A percentile compares a stretch with the other conserved stretches of the same genome.
Evolutionary conservation across 2,329 filamentous ascomycete genomes (phyloP).

Genomic region (Cadophora gregata): DNA sequence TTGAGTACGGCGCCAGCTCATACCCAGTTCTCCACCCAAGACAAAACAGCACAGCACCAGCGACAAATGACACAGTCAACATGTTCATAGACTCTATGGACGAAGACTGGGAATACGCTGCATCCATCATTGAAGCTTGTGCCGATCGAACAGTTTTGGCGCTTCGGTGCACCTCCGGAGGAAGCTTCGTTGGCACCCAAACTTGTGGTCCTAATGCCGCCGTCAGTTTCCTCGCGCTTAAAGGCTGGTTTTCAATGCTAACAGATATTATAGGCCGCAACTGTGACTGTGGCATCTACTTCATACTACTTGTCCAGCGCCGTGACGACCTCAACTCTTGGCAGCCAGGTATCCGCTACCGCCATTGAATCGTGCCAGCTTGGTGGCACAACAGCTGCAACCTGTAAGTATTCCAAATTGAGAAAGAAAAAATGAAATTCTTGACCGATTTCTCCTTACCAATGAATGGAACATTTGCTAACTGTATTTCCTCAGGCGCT

Average conservation of each 20-base stretch:
- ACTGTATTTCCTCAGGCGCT: conserved; percentile 2
- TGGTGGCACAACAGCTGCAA: conserved; percentile 17
- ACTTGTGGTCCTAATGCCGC: conserved; percentile 22
- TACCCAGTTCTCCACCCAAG: conserved; percentile 9
- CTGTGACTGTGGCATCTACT: conserved; percentile 12
- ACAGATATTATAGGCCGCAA: background rate
- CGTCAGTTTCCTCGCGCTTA: background rate
- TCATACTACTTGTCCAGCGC: conserved; percentile 18
- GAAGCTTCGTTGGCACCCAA: background rate
- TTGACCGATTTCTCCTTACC: background rate
- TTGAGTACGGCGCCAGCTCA: background rate
- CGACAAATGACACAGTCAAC: conserved; percentile 16
- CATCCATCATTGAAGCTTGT: conserved; percentile 19
- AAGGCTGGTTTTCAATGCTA: background rate
- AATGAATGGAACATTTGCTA: background rate
- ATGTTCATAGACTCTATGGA: conserved; percentile 23
- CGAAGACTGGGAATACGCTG: conserved; percentile 15
- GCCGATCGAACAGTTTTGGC: conserved; percentile 17
- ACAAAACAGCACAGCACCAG: background rate
- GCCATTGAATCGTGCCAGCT: conserved; percentile 16
- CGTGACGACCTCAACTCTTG: conserved; percentile 14
- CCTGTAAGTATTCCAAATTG: conserved; percentile 14
- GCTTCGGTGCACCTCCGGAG: conserved; percentile 16
- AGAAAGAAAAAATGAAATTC: too few relatives aligned
- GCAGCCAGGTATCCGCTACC: conserved; percentile 7